A percentile compares a stretch with the other conserved stretches of the same genome.
Evolutionary conservation across 1,284 basidiomycete species (phyloP).

Genomic region (Moesziomyces globuligerus): DNA sequence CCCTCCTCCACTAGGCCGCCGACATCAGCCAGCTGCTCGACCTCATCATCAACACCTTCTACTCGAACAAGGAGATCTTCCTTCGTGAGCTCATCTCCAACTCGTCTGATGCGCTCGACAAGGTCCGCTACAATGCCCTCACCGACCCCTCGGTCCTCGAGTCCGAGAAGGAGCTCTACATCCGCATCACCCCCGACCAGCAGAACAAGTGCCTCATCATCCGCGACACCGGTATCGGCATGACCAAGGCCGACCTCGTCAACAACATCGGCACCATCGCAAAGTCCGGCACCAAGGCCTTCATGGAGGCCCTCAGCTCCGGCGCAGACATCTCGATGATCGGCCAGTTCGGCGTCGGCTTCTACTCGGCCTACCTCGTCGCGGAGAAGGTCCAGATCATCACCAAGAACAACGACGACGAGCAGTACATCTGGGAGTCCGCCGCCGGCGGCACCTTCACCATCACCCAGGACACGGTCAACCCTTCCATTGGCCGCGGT

Average conservation of each 20-base stretch:
- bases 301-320: slow-evolving; percentile 89
- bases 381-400: slow-evolving; percentile 98
- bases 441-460: slow-evolving; percentile 99
- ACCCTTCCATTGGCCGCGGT: slow-evolving; percentile 91
- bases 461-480: slow-evolving; percentile 91
- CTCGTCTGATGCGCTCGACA: slow-evolving; percentile 67
- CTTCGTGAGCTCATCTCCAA: slow-evolving; percentile 67
- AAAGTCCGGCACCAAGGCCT: slow-evolving; percentile 95
- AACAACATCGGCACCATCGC: slow-evolving; percentile 99
- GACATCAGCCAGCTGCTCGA: slow-evolving; percentile 66
- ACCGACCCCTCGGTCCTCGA: slow-evolving; percentile 66
- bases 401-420: slow-evolving; percentile 99
- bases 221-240: slow-evolving; percentile 96
- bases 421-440: slow-evolving; percentile 99
- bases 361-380: slow-evolving; percentile 99
- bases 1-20: slow-evolving; percentile 43
- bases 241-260: slow-evolving; percentile 72
- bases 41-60: slow-evolving; percentile 68
- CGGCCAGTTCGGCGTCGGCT: slow-evolving; percentile 97
- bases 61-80: slow-evolving; percentile 67
- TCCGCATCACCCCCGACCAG: slow-evolving; percentile 76
- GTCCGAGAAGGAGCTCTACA: slow-evolving; percentile 66
- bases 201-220: slow-evolving; percentile 92
- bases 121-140: slow-evolving; percentile 66
- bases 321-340: slow-evolving; percentile 74